Conservation (phyloP, 257 asterid species). For the Solanum paucissectum region DNA sequence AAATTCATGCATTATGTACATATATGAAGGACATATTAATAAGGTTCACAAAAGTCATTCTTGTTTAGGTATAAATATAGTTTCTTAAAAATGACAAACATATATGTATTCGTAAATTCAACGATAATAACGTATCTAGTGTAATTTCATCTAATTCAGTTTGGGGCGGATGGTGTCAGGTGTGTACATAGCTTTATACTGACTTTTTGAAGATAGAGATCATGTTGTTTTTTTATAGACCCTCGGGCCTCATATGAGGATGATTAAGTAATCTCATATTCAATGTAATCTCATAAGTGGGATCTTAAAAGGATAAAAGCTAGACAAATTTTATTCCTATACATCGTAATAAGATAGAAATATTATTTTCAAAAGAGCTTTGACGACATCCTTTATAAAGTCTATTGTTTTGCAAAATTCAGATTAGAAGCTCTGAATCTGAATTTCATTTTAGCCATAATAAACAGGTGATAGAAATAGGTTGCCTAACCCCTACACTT, state of each 20-base stretch:
- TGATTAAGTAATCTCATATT: too few relatives aligned
- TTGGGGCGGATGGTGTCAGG: background rate
- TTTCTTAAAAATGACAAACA: background rate
- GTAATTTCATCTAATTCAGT: background rate
- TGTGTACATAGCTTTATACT: background rate
- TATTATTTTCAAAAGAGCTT: background rate
- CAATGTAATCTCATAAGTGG: background rate
- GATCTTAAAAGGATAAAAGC: accelerated
- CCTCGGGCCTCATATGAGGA: background rate
- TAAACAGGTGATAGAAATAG: background rate
- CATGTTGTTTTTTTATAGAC: background rate
- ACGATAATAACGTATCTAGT: background rate
- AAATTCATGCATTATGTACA: background rate
- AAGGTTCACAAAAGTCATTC: background rate
- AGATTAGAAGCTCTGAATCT: background rate
- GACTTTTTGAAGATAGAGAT: background rate
- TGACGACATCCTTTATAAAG: background rate
- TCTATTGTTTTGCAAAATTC: background rate
- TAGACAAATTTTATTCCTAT: background rate
- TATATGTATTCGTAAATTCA: background rate
- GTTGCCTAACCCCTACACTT: background rate
- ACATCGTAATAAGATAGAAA: too few relatives aligned
- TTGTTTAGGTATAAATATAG: background rate
- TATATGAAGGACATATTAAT: background rate
- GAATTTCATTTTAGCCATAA: background rate